These are phyloP conservation scores for Pleoardoris graminearum DNA, from an alignment of 2,329 filamentous ascomycete genomes.

Conservation along the genomic window DNA sequence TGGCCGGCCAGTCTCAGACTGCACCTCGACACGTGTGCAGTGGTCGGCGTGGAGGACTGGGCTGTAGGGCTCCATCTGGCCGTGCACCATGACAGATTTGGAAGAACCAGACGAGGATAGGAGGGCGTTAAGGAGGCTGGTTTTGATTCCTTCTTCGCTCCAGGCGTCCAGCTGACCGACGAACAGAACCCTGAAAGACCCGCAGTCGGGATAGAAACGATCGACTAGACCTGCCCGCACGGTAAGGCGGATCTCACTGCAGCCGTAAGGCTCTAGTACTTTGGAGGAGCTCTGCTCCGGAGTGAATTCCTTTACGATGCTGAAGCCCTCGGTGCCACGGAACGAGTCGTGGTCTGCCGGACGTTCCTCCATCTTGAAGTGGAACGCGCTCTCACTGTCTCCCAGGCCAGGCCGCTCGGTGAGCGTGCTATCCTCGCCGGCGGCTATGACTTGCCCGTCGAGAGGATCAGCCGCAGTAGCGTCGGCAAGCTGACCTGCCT, in stretches of 20 bases:
- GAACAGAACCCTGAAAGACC: constrained; percentile 40
- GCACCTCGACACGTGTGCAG: constrained; percentile 25
- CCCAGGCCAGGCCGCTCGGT: constrained; percentile 34
- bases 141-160: constrained; percentile 35
- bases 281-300: constrained; percentile 9
- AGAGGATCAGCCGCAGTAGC: constrained; percentile 18
- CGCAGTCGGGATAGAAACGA: constrained; percentile 27
- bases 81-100: constrained; percentile 40
- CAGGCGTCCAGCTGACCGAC: constrained; percentile 36
- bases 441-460: constrained; percentile 20
- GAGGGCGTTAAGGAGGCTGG: constrained; percentile 38
- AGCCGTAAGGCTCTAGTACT: constrained; percentile 32
- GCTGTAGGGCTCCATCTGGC: constrained; percentile 38
- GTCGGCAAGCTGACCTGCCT: constrained; percentile 22
- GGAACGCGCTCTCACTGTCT: constrained; percentile 23
- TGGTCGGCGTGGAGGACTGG: constrained; percentile 35
- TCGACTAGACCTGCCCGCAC: constrained; percentile 34
- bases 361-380: constrained; percentile 32
- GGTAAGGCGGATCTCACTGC: constrained; percentile 31
- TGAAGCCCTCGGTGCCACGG: constrained; percentile 21
- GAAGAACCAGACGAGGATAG: constrained; percentile 35
- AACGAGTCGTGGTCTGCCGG: constrained; percentile 13
- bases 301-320: constrained; percentile 27
- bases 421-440: constrained; percentile 33
- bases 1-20: constrained; percentile 11